Percentiles rank a stretch among this genome's conserved stretches.
phyloP scores from a whole-genome alignment of 768 basidiomycete species.

The Lactarius indigo region DNA sequence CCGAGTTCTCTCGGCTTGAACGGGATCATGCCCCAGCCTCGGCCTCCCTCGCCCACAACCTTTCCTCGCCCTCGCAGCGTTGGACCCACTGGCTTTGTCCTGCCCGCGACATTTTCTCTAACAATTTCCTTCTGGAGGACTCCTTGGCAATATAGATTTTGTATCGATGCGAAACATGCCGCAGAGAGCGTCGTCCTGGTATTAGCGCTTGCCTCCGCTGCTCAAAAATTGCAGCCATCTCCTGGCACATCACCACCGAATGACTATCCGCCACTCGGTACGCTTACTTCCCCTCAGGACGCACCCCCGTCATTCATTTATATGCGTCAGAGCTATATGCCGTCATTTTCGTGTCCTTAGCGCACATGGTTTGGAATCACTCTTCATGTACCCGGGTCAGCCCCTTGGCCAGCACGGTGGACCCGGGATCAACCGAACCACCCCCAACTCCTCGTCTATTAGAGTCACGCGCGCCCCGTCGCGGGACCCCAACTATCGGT shows the following conservation, averaged over 20 bases:
- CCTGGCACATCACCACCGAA: conserved; percentile 7
- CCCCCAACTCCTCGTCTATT: conserved; percentile 30
- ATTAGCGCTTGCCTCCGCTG: conserved; percentile 56
- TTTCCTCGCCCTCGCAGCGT: conserved; percentile 39
- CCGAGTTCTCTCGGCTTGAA: conserved; percentile 38
- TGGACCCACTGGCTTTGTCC: conserved; percentile 34
- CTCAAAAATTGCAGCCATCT: conserved; percentile 42
- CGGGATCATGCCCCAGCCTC: conserved; percentile 33
- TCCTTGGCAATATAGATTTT: conserved; percentile 42
- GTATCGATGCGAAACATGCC: conserved; percentile 58
- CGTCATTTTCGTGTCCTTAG: conserved; percentile 19
- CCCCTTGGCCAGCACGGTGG: conserved; percentile 3
- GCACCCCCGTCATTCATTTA: conserved; percentile 5
- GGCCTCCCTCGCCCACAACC: conserved; percentile 41
- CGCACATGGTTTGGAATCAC: conserved; percentile 25
- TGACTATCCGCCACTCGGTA: conserved; percentile 22
- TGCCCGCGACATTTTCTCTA: conserved; percentile 48
- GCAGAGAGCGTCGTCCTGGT: conserved; percentile 65
- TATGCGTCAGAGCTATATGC: conserved; percentile 16
- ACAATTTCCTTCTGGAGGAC: conserved; percentile 44
- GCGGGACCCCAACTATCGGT: conserved; percentile 34
- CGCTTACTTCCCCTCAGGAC: conserved; percentile 1
- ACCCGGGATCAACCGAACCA: conserved; percentile 3
- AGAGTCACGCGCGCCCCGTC: conserved; percentile 45
- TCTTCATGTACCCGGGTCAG: conserved; percentile 9